Base-by-base conservation (phyloP, 345 rosid genomes). In the Bretschneidera sinensis region DNA sequence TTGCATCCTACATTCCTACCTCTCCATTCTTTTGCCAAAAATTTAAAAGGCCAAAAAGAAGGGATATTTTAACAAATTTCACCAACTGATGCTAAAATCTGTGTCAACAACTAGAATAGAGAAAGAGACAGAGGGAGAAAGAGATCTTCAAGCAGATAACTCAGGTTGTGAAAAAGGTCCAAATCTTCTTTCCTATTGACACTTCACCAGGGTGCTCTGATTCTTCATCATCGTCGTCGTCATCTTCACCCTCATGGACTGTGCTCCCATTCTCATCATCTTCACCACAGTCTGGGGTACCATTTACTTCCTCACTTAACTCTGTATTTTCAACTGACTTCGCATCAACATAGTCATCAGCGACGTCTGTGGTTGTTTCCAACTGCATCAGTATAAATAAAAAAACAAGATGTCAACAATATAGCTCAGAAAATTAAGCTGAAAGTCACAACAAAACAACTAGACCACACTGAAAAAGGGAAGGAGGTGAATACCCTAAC, bases 111-210 rank as follows among this genome's bases (percentile, higher is more conserved):
- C 49, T 17, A 34, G 22, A 18, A 47, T 24, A 33, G 54, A n/a
- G 28, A 70, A 21, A 24, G 34, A 8, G 19, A 60, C 5, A 21
- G 55, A 47, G 51, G 61, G 4, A 47, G 39, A 28, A 20, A 17
- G 21, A 57, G n/a, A n/a, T n/a, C n/a, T n/a, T n/a, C n/a, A n/a
- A n/a, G n/a, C n/a, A n/a, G n/a, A n/a, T n/a, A n/a, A 55, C 56
- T 78, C 70, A 89, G 20, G 95, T 74, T 9, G 91, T 83, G 72
- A 89, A 85, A 67, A 92, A 92, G 35, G 84, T 88, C 98, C 96
- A 87, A 28, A 89, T 75, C 75, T 80, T 92, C 81, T 82, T 88
- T 55, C 86, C 79, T 25, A 92, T 50, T 18, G 98, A 86, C 20
- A 60, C 88, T 57, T 79, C 85, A 65, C 81, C 85, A 28, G 75